Evolutionary conservation across 2,329 filamentous ascomycete species (phyloP).

Genomic region (Beauveria caledonica): DNA sequence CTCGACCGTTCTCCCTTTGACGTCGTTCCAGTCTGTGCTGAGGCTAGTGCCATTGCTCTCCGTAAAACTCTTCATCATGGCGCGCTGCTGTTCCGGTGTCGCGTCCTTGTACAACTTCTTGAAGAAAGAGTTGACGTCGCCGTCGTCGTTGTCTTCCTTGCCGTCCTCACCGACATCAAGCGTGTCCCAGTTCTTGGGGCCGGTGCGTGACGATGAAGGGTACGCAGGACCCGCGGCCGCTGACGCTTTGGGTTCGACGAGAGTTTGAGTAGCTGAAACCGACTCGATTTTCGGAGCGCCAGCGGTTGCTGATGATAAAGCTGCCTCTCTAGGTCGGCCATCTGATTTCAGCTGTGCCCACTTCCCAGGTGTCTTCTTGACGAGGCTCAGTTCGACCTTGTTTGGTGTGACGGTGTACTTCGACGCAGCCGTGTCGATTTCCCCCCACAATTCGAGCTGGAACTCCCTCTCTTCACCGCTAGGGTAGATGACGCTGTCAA

Average conservation of each 20-base stretch:
- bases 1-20: slow-evolving; percentile 62
- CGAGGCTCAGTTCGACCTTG: slow-evolving; percentile 71
- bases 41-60: slow-evolving; percentile 91
- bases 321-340: slow-evolving; percentile 5
- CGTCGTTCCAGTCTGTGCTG: slow-evolving; percentile 87
- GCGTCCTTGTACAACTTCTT: slow-evolving; percentile 76
- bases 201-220: slow-evolving; percentile 75
- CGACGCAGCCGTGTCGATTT: slow-evolving; percentile 53
- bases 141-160: slow-evolving; percentile 48
- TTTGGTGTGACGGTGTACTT: slow-evolving; percentile 60
- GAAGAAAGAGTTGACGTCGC: slow-evolving; percentile 75
- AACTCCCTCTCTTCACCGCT: slow-evolving; percentile 53
- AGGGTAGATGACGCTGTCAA: slow-evolving; percentile 26
- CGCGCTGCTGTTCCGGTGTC: slow-evolving; percentile 71
- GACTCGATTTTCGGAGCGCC: slow-evolving; percentile 2
- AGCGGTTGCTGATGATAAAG: background rate
- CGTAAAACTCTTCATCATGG: slow-evolving; percentile 95
- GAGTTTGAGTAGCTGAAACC: background rate
- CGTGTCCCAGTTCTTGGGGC: slow-evolving; percentile 89
- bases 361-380: slow-evolving; percentile 60
- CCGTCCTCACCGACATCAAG: slow-evolving; percentile 40
- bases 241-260: background rate
- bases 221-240: slow-evolving; percentile 47
- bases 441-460: slow-evolving; percentile 55
- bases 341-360: slow-evolving; percentile 42